A percentile compares a stretch with the other conserved stretches of the same genome.
Evolutionary conservation across 1,139 yeast species (phyloP).

Genomic region (Citeromyces hawaiiensis): DNA sequence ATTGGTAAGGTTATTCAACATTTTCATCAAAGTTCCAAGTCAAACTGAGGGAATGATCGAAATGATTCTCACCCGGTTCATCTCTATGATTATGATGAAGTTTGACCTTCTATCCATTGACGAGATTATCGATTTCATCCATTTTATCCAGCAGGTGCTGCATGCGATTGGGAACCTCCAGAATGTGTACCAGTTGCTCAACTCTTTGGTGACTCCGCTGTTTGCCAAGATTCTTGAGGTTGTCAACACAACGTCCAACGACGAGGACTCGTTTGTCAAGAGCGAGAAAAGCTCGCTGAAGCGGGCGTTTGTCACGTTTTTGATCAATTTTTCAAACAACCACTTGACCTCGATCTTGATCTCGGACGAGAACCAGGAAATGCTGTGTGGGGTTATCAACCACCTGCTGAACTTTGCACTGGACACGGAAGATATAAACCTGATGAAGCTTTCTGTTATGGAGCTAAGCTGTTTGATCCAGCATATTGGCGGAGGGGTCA

Average conservation of each 20-base stretch:
- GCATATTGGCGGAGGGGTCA: slow-evolving; percentile 57
- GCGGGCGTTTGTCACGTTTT: slow-evolving; percentile 56
- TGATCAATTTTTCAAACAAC: slow-evolving; percentile 62
- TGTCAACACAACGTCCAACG: slow-evolving; percentile 15
- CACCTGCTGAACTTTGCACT: slow-evolving; percentile 56
- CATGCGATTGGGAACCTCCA: slow-evolving; percentile 63
- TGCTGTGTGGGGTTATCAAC: slow-evolving; percentile 51
- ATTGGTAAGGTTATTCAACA: slow-evolving; percentile 74
- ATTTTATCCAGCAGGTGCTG: slow-evolving; percentile 79
- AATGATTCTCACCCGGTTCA: slow-evolving; percentile 54
- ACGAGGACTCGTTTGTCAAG: slow-evolving; percentile 7
- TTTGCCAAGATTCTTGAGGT: slow-evolving; percentile 49
- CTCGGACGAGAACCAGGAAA: slow-evolving; percentile 48
- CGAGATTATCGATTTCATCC: slow-evolving; percentile 71
- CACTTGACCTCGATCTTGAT: slow-evolving; percentile 69
- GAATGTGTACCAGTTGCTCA: slow-evolving; percentile 59
- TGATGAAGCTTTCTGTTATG: slow-evolving; percentile 58
- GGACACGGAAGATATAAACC: slow-evolving; percentile 35
- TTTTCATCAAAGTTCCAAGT: slow-evolving; percentile 23
- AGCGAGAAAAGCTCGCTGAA: slow-evolving; percentile 12
- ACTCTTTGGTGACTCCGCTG: slow-evolving; percentile 62
- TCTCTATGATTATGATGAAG: slow-evolving; percentile 61
- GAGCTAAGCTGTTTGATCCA: slow-evolving; percentile 56
- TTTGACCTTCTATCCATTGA: slow-evolving; percentile 37
- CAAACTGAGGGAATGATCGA: slow-evolving; percentile 32